A percentile compares a stretch with the other conserved stretches of the same genome.
Evolutionary conservation across 257 asterid genomes (phyloP).

Genomic region (Solanum piurae): DNA sequence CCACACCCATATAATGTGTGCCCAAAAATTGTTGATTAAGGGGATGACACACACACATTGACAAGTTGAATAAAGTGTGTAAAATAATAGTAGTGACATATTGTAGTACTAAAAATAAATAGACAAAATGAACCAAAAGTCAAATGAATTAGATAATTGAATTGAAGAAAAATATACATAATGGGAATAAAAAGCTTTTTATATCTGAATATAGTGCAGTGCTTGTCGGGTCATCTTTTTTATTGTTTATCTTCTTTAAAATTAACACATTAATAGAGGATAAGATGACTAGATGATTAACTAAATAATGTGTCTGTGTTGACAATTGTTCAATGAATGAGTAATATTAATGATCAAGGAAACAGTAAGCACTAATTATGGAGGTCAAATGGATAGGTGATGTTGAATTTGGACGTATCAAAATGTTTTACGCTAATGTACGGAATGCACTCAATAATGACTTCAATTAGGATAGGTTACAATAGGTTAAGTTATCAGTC

Average conservation of each 20-base stretch:
- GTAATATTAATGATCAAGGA: not conserved
- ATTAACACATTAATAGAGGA: not conserved
- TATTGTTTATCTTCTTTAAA: not conserved
- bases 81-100: not conserved
- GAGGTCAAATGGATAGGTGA: not conserved
- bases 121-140: not conserved
- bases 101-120: not conserved
- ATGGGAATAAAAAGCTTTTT: not conserved
- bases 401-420: not conserved
- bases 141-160: not conserved
- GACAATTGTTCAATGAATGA: not conserved
- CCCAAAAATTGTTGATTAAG: not conserved
- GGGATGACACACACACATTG: not conserved
- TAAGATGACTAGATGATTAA: conserved; percentile 15
- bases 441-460: not conserved
- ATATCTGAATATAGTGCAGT: not conserved
- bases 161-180: not conserved
- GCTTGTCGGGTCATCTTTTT: not conserved
- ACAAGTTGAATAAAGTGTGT: not conserved
- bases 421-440: not conserved
- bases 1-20: not conserved
- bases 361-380: not conserved
- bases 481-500: not conserved
- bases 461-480: not conserved
- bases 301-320: not conserved